Conservation (phyloP, 495 filamentous ascomycete species). For the Copromyces sp. region DNA sequence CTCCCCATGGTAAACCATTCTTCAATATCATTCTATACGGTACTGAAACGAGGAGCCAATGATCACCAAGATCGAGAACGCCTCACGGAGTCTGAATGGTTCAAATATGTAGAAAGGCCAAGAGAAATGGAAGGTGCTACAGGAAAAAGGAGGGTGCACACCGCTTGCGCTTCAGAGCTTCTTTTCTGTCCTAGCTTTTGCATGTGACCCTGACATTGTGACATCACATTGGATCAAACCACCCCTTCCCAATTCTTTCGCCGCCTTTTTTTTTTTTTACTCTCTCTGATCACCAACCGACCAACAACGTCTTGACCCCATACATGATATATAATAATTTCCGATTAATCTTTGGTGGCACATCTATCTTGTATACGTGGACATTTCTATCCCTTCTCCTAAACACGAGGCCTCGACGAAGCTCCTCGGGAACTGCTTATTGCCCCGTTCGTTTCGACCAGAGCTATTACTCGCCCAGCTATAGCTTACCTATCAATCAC, state of each 20-base stretch:
- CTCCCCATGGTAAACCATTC: not conserved
- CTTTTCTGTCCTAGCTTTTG: not conserved
- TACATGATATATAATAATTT: not conserved
- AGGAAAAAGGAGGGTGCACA: not conserved
- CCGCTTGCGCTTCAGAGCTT: not conserved
- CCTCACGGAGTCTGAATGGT: not conserved
- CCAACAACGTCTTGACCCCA: not conserved
- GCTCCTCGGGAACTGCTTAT: not conserved
- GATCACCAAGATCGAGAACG: not conserved
- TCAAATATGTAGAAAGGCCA: not conserved
- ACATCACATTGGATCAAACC: constrained; percentile 6
- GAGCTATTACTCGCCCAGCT: not conserved
- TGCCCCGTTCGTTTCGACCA: no score
- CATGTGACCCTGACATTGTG: constrained; percentile 10
- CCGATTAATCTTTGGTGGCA: not conserved
- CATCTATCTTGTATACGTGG: not conserved
- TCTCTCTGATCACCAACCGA: not conserved
- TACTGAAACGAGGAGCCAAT: not conserved
- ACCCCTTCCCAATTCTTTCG: not conserved
- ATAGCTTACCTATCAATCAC: not conserved
- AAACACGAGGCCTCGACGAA: not conserved
- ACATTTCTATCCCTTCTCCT: not conserved
- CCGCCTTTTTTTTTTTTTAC: not conserved
- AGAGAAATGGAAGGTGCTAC: not conserved
- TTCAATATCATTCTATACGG: not conserved